Evolutionary conservation across 2,329 filamentous ascomycete genomes (phyloP).

Genomic region (Cercospora canescens): DNA sequence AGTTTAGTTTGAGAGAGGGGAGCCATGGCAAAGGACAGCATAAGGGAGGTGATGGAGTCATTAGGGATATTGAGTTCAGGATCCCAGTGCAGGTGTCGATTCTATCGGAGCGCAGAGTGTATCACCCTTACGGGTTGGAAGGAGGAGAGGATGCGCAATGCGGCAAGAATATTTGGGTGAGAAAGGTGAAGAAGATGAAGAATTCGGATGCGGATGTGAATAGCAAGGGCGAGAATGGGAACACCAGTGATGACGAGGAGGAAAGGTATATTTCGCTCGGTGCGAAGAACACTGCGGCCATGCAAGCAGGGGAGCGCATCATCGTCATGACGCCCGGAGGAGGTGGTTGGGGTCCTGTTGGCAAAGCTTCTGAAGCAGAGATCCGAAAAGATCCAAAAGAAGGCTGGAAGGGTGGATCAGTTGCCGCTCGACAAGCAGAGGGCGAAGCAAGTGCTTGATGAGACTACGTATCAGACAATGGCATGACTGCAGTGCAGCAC

Average conservation of each 20-base stretch:
- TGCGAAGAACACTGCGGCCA: conserved; percentile 76
- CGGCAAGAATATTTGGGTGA: conserved; percentile 85
- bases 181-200: conserved; percentile 56
- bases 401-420: conserved; percentile 61
- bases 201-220: conserved; percentile 32
- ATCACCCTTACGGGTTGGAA: conserved; percentile 77
- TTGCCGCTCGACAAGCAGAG: conserved; percentile 56
- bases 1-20: conserved; percentile 65
- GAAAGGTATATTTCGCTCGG: conserved; percentile 69
- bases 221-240: conserved; percentile 17
- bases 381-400: conserved; percentile 56
- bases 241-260: conserved; percentile 24
- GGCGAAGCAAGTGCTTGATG: conserved; percentile 46
- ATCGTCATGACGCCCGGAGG: conserved; percentile 77
- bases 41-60: conserved; percentile 72
- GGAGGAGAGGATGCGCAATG: conserved; percentile 78
- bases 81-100: conserved; percentile 78
- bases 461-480: too few species aligned
- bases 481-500: too few species aligned
- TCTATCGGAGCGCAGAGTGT: conserved; percentile 73
- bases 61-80: conserved; percentile 79
- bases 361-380: conserved; percentile 53
- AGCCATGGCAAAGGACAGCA: conserved; percentile 67
- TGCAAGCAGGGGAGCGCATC: conserved; percentile 75
- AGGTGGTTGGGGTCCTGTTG: conserved; percentile 70